Percentiles rank a stretch among this genome's conserved stretches.
Evolutionary conservation across 331 rosid genomes (phyloP).

Genomic region (Dryas integrifolia): DNA sequence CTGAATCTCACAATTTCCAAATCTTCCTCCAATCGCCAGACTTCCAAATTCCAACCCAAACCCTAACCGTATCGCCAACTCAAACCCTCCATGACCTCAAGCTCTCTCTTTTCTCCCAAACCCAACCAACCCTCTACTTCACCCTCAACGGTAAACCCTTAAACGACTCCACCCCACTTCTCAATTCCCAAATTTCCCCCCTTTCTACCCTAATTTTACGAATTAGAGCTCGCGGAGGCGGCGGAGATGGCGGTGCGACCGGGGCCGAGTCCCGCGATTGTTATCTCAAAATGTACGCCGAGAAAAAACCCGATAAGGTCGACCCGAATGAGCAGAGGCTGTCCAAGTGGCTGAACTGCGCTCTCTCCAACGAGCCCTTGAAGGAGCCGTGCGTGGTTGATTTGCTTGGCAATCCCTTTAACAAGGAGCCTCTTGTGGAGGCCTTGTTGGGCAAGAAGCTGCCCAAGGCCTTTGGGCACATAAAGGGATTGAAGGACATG

Average conservation of each 20-base stretch:
- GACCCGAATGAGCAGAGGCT: constrained; percentile 88
- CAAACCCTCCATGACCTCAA: constrained; percentile 50
- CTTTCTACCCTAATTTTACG: constrained; percentile 61
- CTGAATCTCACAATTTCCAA: constrained; percentile 33
- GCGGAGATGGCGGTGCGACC: constrained; percentile 96
- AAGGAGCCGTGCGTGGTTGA: constrained; percentile 87
- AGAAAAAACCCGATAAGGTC: constrained; percentile 83
- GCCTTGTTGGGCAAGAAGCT: constrained; percentile 78
- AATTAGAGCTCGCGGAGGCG: constrained; percentile 63
- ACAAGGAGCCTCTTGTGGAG: constrained; percentile 75
- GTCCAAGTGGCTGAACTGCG: constrained; percentile 80
- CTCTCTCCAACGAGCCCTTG: constrained; percentile 76
- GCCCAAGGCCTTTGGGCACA: constrained; percentile 78
- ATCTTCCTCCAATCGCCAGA: constrained; percentile 62
- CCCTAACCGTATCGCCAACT: constrained; percentile 37
- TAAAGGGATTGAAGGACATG: constrained; percentile 94
- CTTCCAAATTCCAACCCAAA: constrained; percentile 36
- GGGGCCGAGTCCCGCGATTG: constrained; percentile 98
- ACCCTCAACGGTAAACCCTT: constrained; percentile 68
- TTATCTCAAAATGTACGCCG: constrained; percentile 89
- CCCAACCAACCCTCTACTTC: constrained; percentile 54
- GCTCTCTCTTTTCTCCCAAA: constrained; percentile 37
- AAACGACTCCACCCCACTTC: constrained; percentile 41
- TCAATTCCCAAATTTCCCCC: constrained; percentile 36
- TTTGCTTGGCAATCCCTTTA: constrained; percentile 70